Evolutionary conservation across 495 filamentous ascomycete species (phyloP).

Genomic region (Xylaria sp.): DNA sequence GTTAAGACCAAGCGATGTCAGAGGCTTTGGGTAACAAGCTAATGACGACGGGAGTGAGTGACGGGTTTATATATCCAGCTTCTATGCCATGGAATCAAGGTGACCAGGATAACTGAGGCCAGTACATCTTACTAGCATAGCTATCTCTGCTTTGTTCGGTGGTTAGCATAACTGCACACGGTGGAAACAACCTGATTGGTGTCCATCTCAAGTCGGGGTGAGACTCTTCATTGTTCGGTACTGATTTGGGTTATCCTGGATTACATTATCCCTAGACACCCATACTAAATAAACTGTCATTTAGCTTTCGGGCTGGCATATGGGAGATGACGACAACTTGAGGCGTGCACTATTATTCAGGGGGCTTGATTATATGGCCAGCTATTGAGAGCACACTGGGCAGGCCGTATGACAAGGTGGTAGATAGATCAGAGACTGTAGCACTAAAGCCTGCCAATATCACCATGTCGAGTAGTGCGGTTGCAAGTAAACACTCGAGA

Average conservation of each 20-base stretch:
- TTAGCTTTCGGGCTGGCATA: neutral
- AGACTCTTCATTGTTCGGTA: slow-evolving; percentile 3
- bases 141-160: neutral
- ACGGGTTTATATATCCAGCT: slow-evolving; percentile 13
- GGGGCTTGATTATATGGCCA: neutral
- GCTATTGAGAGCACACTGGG: neutral
- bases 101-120: neutral
- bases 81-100: neutral
- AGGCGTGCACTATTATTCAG: neutral
- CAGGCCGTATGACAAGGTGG: neutral
- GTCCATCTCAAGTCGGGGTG: neutral
- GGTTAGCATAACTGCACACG: neutral
- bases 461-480: neutral
- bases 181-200: neutral
- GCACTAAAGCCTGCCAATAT: neutral
- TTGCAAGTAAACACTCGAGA: neutral
- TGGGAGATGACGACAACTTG: neutral
- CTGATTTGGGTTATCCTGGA: neutral
- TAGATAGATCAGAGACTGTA: neutral
- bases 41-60: neutral
- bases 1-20: slow-evolving; percentile 8
- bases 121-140: neutral
- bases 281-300: neutral
- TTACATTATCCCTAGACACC: neutral
- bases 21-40: neutral